Conservation (phyloP, 129 eudicot species). For the Flaveria ramosissima region DNA sequence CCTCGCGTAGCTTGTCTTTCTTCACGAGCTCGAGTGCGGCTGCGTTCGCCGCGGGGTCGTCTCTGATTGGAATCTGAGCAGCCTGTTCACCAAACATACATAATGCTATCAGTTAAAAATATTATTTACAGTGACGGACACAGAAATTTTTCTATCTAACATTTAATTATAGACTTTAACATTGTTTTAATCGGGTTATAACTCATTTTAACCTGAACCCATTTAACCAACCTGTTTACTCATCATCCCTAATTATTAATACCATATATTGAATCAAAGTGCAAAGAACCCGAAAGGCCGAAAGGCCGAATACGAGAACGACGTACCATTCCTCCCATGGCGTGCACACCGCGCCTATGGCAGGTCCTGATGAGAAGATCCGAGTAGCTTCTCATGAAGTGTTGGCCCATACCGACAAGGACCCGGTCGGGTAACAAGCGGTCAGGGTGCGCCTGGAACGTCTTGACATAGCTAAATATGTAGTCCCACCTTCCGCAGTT, state of each 20-base stretch:
- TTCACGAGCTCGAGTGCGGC: slow-evolving; percentile 79
- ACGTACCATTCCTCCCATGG: slow-evolving; percentile 97
- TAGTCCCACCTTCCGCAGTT: slow-evolving; percentile 99
- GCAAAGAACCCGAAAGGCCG: not conserved
- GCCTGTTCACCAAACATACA: slow-evolving; percentile 47
- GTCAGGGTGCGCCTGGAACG: slow-evolving; percentile 88
- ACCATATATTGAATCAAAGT: too few relatives aligned
- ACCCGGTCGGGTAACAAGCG: slow-evolving; percentile 84
- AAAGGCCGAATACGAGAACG: not conserved
- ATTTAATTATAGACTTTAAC: too few relatives aligned
- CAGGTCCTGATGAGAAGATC: slow-evolving; percentile 89
- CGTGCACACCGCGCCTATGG: slow-evolving; percentile 91
- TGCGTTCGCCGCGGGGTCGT: slow-evolving; percentile 72
- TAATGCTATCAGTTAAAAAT: too few relatives aligned
- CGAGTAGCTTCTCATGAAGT: slow-evolving; percentile 93
- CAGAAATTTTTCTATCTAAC: too few relatives aligned
- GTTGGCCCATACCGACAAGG: slow-evolving; percentile 86
- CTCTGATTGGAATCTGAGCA: slow-evolving; percentile 87
- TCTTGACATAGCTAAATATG: slow-evolving; percentile 91
- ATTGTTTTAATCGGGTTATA: not conserved
- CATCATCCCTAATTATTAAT: too few relatives aligned
- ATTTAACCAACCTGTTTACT: too few relatives aligned
- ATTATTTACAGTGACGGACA: too few relatives aligned
- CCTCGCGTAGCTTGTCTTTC: slow-evolving; percentile 85
- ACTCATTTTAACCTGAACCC: too few relatives aligned